Percentiles rank a stretch among this genome's conserved stretches.
Conservation (phyloP, 805 yeast genomes). For the Nakazawaea populi region DNA sequence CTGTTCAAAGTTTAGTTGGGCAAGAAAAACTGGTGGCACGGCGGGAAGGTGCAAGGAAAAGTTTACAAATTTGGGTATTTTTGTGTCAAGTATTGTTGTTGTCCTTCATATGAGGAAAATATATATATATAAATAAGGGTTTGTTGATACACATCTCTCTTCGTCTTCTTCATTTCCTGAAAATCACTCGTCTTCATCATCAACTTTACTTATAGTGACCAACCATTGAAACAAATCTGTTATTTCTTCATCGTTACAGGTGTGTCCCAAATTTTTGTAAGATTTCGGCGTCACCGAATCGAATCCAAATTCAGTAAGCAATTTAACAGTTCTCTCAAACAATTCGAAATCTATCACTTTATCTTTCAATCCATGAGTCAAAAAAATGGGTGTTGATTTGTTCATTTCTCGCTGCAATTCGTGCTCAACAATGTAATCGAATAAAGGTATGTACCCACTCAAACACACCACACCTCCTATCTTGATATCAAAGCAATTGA, state of each 20-base stretch:
- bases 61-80: too few relatives aligned
- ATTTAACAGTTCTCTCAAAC: constrained; percentile 5
- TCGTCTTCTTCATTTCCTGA: too few relatives aligned
- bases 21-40: too few relatives aligned
- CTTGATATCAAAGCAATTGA: constrained; percentile 3
- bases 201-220: constrained; percentile 1
- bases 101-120: too few relatives aligned
- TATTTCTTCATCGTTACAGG: constrained; percentile 10
- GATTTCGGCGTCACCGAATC: background rate
- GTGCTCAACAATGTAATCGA: constrained; percentile 6
- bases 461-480: constrained; percentile 10
- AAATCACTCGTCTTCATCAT: too few relatives aligned
- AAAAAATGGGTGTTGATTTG: constrained; percentile 4
- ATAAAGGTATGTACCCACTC: constrained; percentile 10
- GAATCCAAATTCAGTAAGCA: constrained; percentile 8
- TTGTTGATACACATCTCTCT: too few relatives aligned
- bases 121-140: too few relatives aligned
- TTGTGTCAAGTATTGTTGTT: too few relatives aligned
- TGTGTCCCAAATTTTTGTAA: constrained; percentile 8
- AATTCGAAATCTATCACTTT: constrained; percentile 8
- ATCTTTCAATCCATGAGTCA: constrained; percentile 10
- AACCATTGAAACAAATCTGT: constrained; percentile 10
- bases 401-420: constrained; percentile 3
- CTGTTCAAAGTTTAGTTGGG: too few relatives aligned
- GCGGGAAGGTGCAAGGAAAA: too few relatives aligned